These are phyloP conservation scores for Neoarthrinium moseri DNA, from an alignment of 2,329 filamentous ascomycete species.

Conservation along the genomic window DNA sequence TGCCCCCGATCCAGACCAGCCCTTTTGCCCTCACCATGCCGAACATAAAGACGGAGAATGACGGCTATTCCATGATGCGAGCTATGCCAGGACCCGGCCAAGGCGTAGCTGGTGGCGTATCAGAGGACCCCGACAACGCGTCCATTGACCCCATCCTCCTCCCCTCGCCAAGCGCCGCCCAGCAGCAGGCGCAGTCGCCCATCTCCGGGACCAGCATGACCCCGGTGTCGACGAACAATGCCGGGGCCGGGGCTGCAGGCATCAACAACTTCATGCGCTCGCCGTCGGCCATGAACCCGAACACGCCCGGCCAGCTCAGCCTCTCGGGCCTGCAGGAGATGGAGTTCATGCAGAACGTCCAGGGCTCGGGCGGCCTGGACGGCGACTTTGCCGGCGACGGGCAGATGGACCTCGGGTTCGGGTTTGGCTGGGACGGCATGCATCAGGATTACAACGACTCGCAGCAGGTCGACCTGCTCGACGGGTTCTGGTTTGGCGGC, in stretches of 20 bases:
- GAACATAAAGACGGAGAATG: constrained; percentile 35
- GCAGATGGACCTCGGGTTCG: constrained; percentile 64
- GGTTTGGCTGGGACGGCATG: constrained; percentile 62
- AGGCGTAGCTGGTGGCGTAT: constrained; percentile 27
- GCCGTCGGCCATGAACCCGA: constrained; percentile 27
- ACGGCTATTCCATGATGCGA: constrained; percentile 36
- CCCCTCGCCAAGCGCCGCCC: constrained; percentile 40
- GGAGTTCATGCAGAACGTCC: constrained; percentile 53
- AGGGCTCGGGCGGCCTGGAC: constrained; percentile 23
- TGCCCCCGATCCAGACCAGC: constrained; percentile 20
- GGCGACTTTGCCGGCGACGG: constrained; percentile 35
- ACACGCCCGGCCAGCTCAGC: constrained; percentile 28
- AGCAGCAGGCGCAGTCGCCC: constrained; percentile 28
- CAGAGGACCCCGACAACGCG: constrained; percentile 28
- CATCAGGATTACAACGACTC: constrained; percentile 62
- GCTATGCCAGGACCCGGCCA: constrained; percentile 39
- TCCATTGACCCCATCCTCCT: constrained; percentile 43
- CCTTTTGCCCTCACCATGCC: constrained; percentile 28
- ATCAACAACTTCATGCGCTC: constrained; percentile 15
- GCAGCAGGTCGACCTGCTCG: constrained; percentile 66
- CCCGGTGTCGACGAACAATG: constrained; percentile 27
- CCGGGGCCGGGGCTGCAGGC: constrained; percentile 16
- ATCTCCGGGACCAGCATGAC: constrained; percentile 30
- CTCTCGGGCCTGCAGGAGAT: constrained; percentile 51
- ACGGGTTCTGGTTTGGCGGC: constrained; percentile 70